phyloP scores from a whole-genome alignment of 2,329 filamentous ascomycete genomes.

The Stagonosporopsis vannaccii region DNA sequence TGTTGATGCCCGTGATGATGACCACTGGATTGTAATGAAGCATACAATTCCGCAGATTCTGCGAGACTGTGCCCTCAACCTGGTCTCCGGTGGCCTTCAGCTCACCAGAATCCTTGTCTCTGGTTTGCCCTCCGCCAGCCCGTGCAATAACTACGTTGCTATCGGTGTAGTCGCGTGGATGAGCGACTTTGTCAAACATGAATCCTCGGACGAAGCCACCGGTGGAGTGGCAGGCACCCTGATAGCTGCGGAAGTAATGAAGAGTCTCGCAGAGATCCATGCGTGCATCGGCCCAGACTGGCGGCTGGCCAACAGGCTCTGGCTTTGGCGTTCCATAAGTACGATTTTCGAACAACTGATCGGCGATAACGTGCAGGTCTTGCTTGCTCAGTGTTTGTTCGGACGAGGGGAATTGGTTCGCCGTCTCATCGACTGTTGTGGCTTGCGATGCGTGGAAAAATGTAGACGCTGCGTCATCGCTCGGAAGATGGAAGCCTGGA shows the following conservation, averaged over 20 bases:
- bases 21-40: slow-evolving; percentile 60
- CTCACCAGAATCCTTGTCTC: slow-evolving; percentile 55
- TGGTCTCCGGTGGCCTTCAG: slow-evolving; percentile 59
- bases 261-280: slow-evolving; percentile 70
- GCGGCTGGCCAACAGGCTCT: slow-evolving; percentile 50
- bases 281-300: slow-evolving; percentile 65
- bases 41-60: slow-evolving; percentile 57
- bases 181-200: slow-evolving; percentile 64
- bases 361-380: slow-evolving; percentile 17
- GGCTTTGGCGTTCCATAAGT: slow-evolving; percentile 40
- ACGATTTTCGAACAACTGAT: slow-evolving; percentile 25
- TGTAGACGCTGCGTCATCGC: too few relatives aligned
- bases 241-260: slow-evolving; percentile 67
- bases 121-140: slow-evolving; percentile 63
- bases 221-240: slow-evolving; percentile 65
- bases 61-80: slow-evolving; percentile 46
- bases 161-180: slow-evolving; percentile 65
- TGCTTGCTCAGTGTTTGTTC: neutral
- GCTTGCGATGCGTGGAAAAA: slow-evolving; percentile 10
- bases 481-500: neutral
- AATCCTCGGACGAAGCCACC: slow-evolving; percentile 62
- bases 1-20: slow-evolving; percentile 59
- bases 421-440: slow-evolving; percentile 13
- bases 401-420: neutral
- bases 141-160: slow-evolving; percentile 69